Base-by-base conservation (phyloP, 495 filamentous ascomycete genomes). In the Chaetomidium leptoderma region DNA sequence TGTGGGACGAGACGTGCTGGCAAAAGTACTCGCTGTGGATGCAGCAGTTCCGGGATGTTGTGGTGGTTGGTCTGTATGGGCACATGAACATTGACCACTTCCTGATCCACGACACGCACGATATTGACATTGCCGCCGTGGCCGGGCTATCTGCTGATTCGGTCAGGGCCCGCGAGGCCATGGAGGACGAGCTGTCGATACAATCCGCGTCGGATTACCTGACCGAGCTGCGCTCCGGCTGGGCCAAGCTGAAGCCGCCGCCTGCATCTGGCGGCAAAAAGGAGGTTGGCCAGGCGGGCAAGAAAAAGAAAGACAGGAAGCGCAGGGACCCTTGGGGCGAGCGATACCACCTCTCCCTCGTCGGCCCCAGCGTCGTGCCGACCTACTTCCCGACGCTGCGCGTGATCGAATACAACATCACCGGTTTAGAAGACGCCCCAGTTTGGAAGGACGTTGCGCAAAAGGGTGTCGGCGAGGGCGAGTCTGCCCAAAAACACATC, bases 31-130 rank as follows among this genome's bases (percentile, higher is more conserved):
- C 92, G 0, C 75, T 97, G 3, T 97, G 91, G 90, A 70, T 91
- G 62, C 78, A 83, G 64, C 89, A 91, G 64, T 99, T 91, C 64
- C 88, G 95, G 35, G 93, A 99, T 70, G 85, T 99, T 11, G 76
- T 99, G 11, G 80, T 91, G 35, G 81, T 82, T 7, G 83, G 83
- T 16, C 55, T 93, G 16, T 99, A 88, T 62, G 93, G 92, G 2
- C 93, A 99, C 68, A 97, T 99, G 92, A 99, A 99, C 66, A 87
- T 96, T 59, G 93, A 99, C 65, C 93, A 99, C 68, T 99, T 97
- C 73, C 81, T 97, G 65, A 72, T 99, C 9, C 92, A 96, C 64
- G 93, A 97, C 73, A 88, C 82, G 57, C 74, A 87, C 11, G 80
- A 95, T 14, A 78, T 97, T 43, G 75, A 90, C 42, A 74, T 83